Evolutionary conservation across 2,329 filamentous ascomycete genomes (phyloP).

Genomic region (Fusarium sp.): DNA sequence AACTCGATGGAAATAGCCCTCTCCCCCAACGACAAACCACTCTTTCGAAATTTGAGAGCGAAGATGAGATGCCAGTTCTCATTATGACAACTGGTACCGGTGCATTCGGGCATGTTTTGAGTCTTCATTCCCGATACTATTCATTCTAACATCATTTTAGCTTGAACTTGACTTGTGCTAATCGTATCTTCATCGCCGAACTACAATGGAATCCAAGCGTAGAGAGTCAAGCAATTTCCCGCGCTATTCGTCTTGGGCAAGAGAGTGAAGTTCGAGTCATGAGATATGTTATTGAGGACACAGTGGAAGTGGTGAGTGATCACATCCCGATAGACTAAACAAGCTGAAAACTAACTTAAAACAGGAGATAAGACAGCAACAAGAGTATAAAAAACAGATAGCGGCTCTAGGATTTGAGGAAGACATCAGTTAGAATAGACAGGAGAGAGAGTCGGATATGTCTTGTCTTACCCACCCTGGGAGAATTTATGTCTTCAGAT

Average conservation of each 20-base stretch:
- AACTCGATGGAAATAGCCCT: constrained; percentile 62
- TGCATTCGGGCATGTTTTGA: constrained; percentile 61
- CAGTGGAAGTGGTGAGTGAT: constrained; percentile 59
- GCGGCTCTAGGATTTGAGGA: constrained; percentile 12
- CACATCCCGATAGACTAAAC: accelerated
- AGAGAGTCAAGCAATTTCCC: constrained; percentile 66
- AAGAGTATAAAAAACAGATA: constrained; percentile 27
- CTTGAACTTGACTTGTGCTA: constrained; percentile 65
- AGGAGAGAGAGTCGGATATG: too few relatives aligned
- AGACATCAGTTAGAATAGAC: neutral
- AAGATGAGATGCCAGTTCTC: constrained; percentile 54
- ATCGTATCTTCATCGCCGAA: constrained; percentile 66
- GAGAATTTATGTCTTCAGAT: too few relatives aligned
- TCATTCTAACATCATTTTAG: constrained; percentile 39
- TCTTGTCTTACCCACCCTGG: too few relatives aligned
- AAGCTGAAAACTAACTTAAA: accelerated
- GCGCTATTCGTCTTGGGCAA: constrained; percentile 65
- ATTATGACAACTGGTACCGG: constrained; percentile 69
- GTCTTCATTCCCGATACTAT: accelerated
- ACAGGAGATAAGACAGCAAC: neutral
- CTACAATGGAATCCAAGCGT: constrained; percentile 70
- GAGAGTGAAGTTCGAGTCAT: constrained; percentile 59
- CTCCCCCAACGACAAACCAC: constrained; percentile 56
- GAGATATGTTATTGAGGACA: constrained; percentile 61
- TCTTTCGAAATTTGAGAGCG: constrained; percentile 56